These are phyloP conservation scores for Prunus armeniaca DNA, from an alignment of 306 rosid genomes.

Conservation along the genomic window DNA sequence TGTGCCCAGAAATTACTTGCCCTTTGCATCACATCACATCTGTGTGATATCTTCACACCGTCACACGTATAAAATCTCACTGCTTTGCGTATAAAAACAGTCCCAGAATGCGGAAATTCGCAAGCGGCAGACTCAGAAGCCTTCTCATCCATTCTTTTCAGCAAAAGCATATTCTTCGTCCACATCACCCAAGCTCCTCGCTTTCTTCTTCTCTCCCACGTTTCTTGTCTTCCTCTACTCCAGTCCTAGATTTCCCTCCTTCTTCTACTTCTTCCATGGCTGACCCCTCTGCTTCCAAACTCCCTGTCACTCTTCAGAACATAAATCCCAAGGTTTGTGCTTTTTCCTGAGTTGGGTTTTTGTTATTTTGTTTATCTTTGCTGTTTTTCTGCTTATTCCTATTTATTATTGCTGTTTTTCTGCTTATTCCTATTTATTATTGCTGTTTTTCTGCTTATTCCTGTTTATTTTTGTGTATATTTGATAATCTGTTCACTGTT, in stretches of 20 bases:
- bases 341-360: not conserved
- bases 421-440: not conserved
- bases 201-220: constrained; percentile 36
- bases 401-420: not conserved
- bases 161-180: constrained; percentile 2
- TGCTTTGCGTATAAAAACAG: not conserved
- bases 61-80: not conserved
- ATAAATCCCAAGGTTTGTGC: constrained; percentile 68
- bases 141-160: constrained; percentile 40
- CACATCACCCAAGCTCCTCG: not conserved
- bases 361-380: not conserved
- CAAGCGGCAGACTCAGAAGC: constrained; percentile 32
- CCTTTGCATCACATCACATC: not conserved
- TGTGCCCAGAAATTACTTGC: not conserved
- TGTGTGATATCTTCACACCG: too few relatives aligned
- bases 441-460: not conserved
- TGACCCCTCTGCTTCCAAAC: constrained; percentile 35
- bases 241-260: constrained; percentile 10
- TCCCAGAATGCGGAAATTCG: constrained; percentile 67
- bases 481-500: constrained; percentile 18
- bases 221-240: constrained; percentile 41
- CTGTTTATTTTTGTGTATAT: not conserved
- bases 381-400: not conserved
- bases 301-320: constrained; percentile 49
- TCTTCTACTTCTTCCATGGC: constrained; percentile 32